phyloP scores from a whole-genome alignment of 352 stramenopile genomes.

The Phytopythium kandeliae region DNA sequence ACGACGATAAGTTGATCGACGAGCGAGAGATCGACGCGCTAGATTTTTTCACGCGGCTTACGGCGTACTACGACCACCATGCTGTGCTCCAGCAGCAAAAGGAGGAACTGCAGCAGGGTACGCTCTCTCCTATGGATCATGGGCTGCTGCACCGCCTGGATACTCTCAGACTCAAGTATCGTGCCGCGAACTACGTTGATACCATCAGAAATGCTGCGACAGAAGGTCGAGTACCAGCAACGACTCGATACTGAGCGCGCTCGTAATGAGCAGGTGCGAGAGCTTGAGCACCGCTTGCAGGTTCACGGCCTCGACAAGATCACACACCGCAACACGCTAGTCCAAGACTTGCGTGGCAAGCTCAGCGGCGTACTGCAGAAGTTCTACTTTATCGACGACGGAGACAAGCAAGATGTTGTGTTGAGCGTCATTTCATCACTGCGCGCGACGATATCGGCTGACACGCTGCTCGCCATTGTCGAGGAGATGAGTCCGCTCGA shows the following conservation, averaged over 20 bases:
- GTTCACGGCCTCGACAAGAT: conserved; percentile 45
- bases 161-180: too few species aligned
- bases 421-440: conserved; percentile 39
- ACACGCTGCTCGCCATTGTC: conserved; percentile 33
- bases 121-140: too few species aligned
- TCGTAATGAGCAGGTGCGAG: conserved; percentile 32
- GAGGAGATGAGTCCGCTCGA: conserved; percentile 51
- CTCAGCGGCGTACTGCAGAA: conserved; percentile 40
- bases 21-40: conserved; percentile 49
- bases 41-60: conserved; percentile 46
- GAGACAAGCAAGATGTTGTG: conserved; percentile 53
- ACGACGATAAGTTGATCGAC: conserved; percentile 16
- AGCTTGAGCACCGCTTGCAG: conserved; percentile 44
- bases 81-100: conserved; percentile 36
- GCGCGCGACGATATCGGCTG: conserved; percentile 39
- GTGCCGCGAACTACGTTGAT: too few species aligned
- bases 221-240: conserved; percentile 22
- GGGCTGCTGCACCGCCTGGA: too few species aligned
- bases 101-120: conserved; percentile 42
- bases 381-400: conserved; percentile 54
- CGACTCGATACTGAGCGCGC: conserved; percentile 29
- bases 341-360: conserved; percentile 45
- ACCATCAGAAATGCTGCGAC: conserved; percentile 29
- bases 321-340: conserved; percentile 32
- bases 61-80: conserved; percentile 61